Evolutionary conservation across 129 eudicot genomes (phyloP), one percentile per base, ranked within the genome.

Genomic region (Sambucus nigra): DNA sequence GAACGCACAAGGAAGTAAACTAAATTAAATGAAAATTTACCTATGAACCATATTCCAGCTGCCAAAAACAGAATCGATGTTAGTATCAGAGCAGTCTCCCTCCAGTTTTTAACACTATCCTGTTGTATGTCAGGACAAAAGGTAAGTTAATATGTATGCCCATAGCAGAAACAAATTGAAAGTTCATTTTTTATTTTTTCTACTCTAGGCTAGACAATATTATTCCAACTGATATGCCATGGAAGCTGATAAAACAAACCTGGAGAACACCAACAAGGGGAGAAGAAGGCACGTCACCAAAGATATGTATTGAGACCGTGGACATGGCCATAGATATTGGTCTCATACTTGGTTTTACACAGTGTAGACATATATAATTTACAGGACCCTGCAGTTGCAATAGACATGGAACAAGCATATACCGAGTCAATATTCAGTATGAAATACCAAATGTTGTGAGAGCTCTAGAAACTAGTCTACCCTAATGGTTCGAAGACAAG

Each of bases 231-330:
- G 42, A 7, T 7, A 35, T 7, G 29, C 20, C 15, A 46, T 21
- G 19, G 39, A 56, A 55, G 11, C 5, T 21, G 55, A 63, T 32
- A 53, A 46, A 12, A 41, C 53, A 26, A 60, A 91, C 98, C 98
- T 91, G 94, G 39, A 91, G 80, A 59, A 82, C 76, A 24, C 98
- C 98, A 35, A 91, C 95, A 60, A 91, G 98, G 40, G 98, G 95
- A 51, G 95, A 70, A 25, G 98, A 91, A 41, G 98, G 98, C 64
- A 91, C 98, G 8, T 85, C 95, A 41, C 98, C 98, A 70, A 91
- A 85, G 9, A 91, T 50, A 65, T 85, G 98, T 72, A 91, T 82
- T 1, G 95, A 70, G 4, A 91, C 98, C 8, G 95, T 91, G 17
- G 95, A 85, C 59, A 91, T 91, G 20, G 98, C 95, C 94, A 91